phyloP scores from a whole-genome alignment of 768 basidiomycete species.

The Phanerochaete carnosa region DNA sequence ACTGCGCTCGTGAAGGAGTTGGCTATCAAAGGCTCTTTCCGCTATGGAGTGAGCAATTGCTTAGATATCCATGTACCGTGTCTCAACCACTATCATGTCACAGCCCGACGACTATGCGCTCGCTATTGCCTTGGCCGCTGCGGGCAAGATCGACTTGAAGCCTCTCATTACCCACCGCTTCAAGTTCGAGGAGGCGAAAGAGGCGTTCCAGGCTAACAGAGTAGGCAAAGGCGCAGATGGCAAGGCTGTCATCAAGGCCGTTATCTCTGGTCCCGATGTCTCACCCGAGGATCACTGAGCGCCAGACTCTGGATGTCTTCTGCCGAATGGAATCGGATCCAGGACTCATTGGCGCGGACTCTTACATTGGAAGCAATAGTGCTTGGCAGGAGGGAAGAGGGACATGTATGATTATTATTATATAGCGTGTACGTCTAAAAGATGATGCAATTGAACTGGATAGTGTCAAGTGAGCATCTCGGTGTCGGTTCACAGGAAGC shows the following conservation, averaged over 20 bases:
- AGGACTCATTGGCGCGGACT: background rate
- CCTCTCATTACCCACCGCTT: constrained; percentile 59
- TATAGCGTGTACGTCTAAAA: background rate
- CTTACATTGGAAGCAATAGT: background rate
- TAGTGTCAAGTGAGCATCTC: background rate
- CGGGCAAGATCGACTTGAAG: constrained; percentile 82
- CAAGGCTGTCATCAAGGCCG: constrained; percentile 83
- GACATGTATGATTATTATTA: constrained; percentile 6
- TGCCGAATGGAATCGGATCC: background rate
- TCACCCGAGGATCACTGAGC: constrained; percentile 37
- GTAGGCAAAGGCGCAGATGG: constrained; percentile 83
- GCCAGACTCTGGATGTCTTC: background rate
- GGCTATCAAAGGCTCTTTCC: constrained; percentile 86
- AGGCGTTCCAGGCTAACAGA: constrained; percentile 81
- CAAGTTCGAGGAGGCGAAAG: constrained; percentile 70
- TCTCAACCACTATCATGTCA: constrained; percentile 1
- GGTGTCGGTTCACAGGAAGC: background rate
- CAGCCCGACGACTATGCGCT: constrained; percentile 84
- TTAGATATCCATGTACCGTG: background rate
- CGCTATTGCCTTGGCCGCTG: constrained; percentile 79
- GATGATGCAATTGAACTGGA: background rate
- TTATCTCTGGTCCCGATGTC: constrained; percentile 80
- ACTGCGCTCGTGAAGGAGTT: constrained; percentile 75
- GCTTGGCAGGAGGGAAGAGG: background rate
- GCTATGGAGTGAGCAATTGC: constrained; percentile 63